These are phyloP conservation scores for Solanum habrochaites DNA, from an alignment of 257 asterid species.

Conservation along the genomic window DNA sequence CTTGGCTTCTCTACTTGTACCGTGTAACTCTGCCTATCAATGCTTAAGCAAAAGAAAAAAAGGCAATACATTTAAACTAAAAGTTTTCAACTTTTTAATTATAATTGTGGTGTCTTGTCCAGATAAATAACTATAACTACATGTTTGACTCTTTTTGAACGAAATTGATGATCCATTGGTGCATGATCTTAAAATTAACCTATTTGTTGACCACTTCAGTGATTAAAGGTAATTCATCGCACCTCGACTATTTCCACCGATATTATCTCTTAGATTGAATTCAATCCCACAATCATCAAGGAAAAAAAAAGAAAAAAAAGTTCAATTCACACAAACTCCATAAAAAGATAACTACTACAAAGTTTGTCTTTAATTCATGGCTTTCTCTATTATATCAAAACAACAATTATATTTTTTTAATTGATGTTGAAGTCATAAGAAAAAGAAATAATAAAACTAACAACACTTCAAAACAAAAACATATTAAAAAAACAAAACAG, in stretches of 20 bases:
- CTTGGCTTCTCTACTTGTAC: background rate
- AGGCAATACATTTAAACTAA: background rate
- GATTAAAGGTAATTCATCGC: background rate
- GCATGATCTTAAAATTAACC: background rate
- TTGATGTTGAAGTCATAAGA: background rate
- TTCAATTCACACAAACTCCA: background rate
- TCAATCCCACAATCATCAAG: background rate
- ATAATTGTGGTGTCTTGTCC: background rate
- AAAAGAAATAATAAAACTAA: background rate
- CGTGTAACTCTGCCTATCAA: accelerated
- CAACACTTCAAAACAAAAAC: background rate
- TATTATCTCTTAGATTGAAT: background rate
- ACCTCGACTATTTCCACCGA: background rate
- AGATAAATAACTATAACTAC: background rate
- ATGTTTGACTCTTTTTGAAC: background rate
- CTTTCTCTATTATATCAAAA: background rate
- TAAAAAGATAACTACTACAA: background rate
- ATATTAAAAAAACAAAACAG: background rate
- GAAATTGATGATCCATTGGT: background rate
- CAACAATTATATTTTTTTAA: background rate
- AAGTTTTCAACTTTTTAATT: too few relatives aligned
- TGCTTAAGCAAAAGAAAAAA: background rate
- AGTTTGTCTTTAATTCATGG: background rate
- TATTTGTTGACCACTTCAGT: background rate
- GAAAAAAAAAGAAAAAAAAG: too few relatives aligned